A percentile compares a stretch with the other conserved stretches of the same genome.
These are phyloP conservation scores for Gynostemma pentaphyllum DNA, from an alignment of 306 rosid genomes.

Conservation along the genomic window DNA sequence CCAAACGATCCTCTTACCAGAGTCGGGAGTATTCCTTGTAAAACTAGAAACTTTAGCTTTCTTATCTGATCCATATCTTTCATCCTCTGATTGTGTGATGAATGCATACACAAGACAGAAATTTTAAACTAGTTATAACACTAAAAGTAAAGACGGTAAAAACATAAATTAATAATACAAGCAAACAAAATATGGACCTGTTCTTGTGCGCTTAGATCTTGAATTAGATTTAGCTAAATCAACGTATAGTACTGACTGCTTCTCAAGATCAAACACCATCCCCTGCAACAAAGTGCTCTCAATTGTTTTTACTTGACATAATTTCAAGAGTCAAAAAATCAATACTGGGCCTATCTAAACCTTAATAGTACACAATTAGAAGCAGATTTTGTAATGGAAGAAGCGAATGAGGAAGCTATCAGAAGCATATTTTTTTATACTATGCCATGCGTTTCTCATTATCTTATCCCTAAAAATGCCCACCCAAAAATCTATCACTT, in stretches of 20 bases:
- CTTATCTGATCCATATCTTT: slow-evolving; percentile 60
- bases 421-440: background rate
- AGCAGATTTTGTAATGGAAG: background rate
- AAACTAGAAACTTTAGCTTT: slow-evolving; percentile 57
- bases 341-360: background rate
- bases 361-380: background rate
- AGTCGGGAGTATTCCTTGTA: slow-evolving; percentile 49
- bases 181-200: slow-evolving; percentile 22
- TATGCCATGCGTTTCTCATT: background rate
- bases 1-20: slow-evolving; percentile 42
- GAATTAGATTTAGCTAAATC: slow-evolving; percentile 94
- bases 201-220: slow-evolving; percentile 71
- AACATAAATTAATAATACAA: background rate
- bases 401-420: background rate
- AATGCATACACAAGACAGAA: slow-evolving; percentile 15
- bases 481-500: background rate
- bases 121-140: slow-evolving; percentile 6
- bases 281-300: slow-evolving; percentile 49
- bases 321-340: background rate
- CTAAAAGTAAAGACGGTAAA: background rate
- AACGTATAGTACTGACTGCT: slow-evolving; percentile 68
- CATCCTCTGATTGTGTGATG: slow-evolving; percentile 46
- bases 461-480: background rate
- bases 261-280: slow-evolving; percentile 93
- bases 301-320: background rate